Conservation (phyloP, 345 rosid genomes). For the Citrus maxima region DNA sequence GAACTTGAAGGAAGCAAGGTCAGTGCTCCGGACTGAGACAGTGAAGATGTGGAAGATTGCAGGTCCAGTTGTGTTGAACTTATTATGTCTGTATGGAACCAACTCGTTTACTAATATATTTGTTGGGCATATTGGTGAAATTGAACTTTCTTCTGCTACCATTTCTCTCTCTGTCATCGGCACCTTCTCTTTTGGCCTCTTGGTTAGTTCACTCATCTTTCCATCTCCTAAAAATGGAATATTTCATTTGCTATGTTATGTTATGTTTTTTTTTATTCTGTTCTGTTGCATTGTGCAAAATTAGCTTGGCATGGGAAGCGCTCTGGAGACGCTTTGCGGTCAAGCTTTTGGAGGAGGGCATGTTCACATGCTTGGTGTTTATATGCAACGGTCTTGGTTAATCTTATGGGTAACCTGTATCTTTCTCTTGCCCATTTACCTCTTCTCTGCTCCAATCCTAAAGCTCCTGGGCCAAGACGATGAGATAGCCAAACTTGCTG, state of each 20-base stretch:
- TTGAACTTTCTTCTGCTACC: conserved; percentile 68
- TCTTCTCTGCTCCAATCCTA: conserved; percentile 60
- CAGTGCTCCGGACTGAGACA: conserved; percentile 44
- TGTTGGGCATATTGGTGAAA: conserved; percentile 61
- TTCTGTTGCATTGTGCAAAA: background rate
- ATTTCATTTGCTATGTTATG: background rate
- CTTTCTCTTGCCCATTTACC: conserved; percentile 51
- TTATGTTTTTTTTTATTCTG: background rate
- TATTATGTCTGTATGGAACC: conserved; percentile 53
- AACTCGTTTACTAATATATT: conserved; percentile 55
- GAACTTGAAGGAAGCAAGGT: conserved; percentile 34
- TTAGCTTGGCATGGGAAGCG: conserved; percentile 95
- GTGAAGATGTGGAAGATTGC: conserved; percentile 65
- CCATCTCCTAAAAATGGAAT: background rate
- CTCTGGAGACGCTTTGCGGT: conserved; percentile 82
- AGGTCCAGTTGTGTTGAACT: conserved; percentile 43
- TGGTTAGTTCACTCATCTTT: conserved; percentile 31
- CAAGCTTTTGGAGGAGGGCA: conserved; percentile 93
- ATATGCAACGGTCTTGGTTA: conserved; percentile 82
- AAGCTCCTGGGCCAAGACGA: conserved; percentile 60
- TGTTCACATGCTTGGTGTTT: conserved; percentile 62
- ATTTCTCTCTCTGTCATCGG: conserved; percentile 64
- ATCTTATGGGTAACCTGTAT: conserved; percentile 44
- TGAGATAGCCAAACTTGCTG: conserved; percentile 52
- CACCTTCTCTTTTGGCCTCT: conserved; percentile 70